Conservation (phyloP, 78 protist genomes). For the Polysphondylium violaceum region DNA sequence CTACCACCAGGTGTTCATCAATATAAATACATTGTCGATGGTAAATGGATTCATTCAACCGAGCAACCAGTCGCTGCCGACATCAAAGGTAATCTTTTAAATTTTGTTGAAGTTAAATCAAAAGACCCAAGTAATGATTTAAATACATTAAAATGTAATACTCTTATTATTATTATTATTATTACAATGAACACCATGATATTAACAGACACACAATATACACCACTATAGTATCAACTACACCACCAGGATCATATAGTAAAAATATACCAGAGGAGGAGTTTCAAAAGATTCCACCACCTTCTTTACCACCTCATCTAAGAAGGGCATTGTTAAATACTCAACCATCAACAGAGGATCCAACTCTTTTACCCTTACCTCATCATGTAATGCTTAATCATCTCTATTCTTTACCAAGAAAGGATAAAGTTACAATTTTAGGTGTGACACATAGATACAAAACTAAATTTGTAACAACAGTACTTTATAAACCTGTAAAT, state of each 20-base stretch:
- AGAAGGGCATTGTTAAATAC: slow-evolving; percentile 86
- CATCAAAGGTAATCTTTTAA: slow-evolving; percentile 81
- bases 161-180: not conserved
- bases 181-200: not conserved
- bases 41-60: slow-evolving; percentile 86
- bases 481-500: slow-evolving; percentile 82
- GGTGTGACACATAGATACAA: slow-evolving; percentile 91
- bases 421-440: slow-evolving; percentile 83
- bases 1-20: slow-evolving; percentile 90
- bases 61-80: slow-evolving; percentile 85
- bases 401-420: slow-evolving; percentile 82
- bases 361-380: slow-evolving; percentile 94
- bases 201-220: not conserved
- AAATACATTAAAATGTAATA: slow-evolving; percentile 53
- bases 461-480: slow-evolving; percentile 91
- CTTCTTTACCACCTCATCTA: slow-evolving; percentile 94
- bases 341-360: slow-evolving; percentile 84
- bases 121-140: slow-evolving; percentile 57
- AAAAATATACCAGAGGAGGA: slow-evolving; percentile 81
- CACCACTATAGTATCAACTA: slow-evolving; percentile 49
- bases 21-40: slow-evolving; percentile 93
- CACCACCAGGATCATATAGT: slow-evolving; percentile 86
- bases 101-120: slow-evolving; percentile 71
- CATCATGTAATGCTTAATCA: slow-evolving; percentile 95
- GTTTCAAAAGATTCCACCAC: slow-evolving; percentile 87